Percentiles rank a stretch among this genome's conserved stretches.
Evolutionary conservation across 1,139 yeast genomes (phyloP).

Genomic region (Taphrina sp.): DNA sequence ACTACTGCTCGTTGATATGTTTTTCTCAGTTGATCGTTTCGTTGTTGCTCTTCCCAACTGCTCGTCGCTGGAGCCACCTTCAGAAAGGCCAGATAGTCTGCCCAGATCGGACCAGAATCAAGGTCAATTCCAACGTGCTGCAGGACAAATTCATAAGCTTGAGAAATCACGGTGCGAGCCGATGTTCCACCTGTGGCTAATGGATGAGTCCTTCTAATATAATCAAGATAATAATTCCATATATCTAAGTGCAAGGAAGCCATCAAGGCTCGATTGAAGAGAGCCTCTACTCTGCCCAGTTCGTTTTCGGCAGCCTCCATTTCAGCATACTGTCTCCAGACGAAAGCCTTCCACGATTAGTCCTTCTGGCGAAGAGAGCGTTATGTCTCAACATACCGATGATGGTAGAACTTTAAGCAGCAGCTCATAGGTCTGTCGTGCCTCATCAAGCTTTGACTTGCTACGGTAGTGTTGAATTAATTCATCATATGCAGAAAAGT

Average conservation of each 20-base stretch:
- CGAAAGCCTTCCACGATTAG: constrained; percentile 58
- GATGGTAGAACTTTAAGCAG: constrained; percentile 51
- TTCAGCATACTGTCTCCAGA: constrained; percentile 73
- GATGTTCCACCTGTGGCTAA: constrained; percentile 75
- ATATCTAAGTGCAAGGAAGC: constrained; percentile 61
- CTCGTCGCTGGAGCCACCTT: constrained; percentile 69
- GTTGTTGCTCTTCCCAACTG: constrained; percentile 84
- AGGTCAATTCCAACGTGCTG: constrained; percentile 77
- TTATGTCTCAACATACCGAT: constrained; percentile 4
- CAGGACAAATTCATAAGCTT: constrained; percentile 82
- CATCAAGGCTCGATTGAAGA: constrained; percentile 63
- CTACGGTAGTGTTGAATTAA: constrained; percentile 56
- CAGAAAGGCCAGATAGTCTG: constrained; percentile 75
- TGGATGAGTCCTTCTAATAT: constrained; percentile 76
- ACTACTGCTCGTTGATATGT: constrained; percentile 67
- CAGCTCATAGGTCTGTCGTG: constrained; percentile 58
- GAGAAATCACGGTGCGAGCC: constrained; percentile 70
- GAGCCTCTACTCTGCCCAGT: constrained; percentile 61
- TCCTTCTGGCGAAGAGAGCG: background rate
- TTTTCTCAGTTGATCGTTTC: constrained; percentile 71
- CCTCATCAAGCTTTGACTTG: constrained; percentile 64
- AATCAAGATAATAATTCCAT: constrained; percentile 72
- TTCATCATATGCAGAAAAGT: constrained; percentile 58
- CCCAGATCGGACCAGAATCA: constrained; percentile 71
- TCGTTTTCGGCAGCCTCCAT: constrained; percentile 69